Percentiles rank a stretch among this genome's conserved stretches.
These are phyloP conservation scores for Aspergillus brunneoviolaceus DNA, from an alignment of 2,329 filamentous ascomycete genomes.

Conservation along the genomic window DNA sequence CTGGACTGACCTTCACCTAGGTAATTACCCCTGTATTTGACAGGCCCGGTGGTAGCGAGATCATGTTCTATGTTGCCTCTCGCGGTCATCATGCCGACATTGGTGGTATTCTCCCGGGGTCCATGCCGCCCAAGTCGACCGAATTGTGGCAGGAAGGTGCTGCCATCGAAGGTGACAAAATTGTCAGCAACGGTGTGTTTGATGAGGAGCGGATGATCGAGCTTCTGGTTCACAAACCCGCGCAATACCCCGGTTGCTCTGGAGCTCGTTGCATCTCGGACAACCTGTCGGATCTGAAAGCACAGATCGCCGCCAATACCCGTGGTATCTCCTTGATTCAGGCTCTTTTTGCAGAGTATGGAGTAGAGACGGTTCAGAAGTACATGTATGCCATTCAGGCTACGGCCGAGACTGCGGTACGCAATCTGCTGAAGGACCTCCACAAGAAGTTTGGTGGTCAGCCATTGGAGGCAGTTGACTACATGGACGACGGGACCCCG, in stretches of 20 bases:
- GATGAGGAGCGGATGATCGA: slow-evolving; percentile 74
- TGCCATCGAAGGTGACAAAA: slow-evolving; percentile 52
- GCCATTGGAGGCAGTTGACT: slow-evolving; percentile 72
- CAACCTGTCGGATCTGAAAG: slow-evolving; percentile 83
- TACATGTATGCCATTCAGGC: slow-evolving; percentile 82
- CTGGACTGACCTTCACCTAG: slow-evolving; percentile 14
- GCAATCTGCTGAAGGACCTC: slow-evolving; percentile 71
- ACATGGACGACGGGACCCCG: slow-evolving; percentile 83
- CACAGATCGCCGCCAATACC: slow-evolving; percentile 82
- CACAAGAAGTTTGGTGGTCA: slow-evolving; percentile 66
- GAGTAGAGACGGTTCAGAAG: slow-evolving; percentile 72
- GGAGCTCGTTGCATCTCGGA: slow-evolving; percentile 78
- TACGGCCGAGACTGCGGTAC: slow-evolving; percentile 75
- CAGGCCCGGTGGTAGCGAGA: slow-evolving; percentile 59
- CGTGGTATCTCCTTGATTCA: slow-evolving; percentile 79
- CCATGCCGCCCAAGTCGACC: slow-evolving; percentile 66
- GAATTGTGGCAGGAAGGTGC: slow-evolving; percentile 51
- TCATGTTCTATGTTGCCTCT: slow-evolving; percentile 79
- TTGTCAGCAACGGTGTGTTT: slow-evolving; percentile 75
- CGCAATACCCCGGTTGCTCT: slow-evolving; percentile 70
- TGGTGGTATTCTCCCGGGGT: slow-evolving; percentile 76
- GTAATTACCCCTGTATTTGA: slow-evolving; percentile 76
- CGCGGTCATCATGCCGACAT: slow-evolving; percentile 83
- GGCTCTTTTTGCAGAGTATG: slow-evolving; percentile 73
- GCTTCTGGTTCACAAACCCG: slow-evolving; percentile 70